Conservation (phyloP, 2,329 filamentous ascomycete species). For the Penicillium sp. region DNA sequence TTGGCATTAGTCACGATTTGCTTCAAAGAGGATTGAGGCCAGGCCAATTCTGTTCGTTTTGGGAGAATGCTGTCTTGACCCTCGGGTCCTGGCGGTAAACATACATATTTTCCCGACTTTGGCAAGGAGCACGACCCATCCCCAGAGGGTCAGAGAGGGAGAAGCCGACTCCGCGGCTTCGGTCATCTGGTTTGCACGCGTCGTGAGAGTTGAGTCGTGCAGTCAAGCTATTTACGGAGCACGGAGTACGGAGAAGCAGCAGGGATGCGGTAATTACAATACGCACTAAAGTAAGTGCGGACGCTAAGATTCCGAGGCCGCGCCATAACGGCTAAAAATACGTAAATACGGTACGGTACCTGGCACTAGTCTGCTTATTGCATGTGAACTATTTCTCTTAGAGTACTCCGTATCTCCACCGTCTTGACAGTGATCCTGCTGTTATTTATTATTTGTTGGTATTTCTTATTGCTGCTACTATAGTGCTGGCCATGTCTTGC, state of each 20-base stretch:
- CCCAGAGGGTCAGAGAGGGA: constrained; percentile 1
- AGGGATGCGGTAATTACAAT: not conserved
- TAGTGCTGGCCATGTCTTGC: too few species aligned
- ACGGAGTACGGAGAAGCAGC: not conserved
- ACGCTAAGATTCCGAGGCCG: too few species aligned
- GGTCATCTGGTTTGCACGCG: not conserved
- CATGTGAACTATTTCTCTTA: too few species aligned
- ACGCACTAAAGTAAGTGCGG: too few species aligned
- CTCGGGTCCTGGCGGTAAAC: not conserved
- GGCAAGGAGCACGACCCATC: constrained; percentile 8
- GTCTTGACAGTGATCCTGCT: too few species aligned
- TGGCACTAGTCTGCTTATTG: too few species aligned
- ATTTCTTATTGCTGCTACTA: too few species aligned
- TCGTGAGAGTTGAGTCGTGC: not conserved
- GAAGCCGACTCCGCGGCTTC: not conserved
- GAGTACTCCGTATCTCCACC: too few species aligned
- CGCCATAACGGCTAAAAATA: too few species aligned
- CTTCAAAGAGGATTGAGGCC: not conserved
- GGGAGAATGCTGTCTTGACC: not conserved
- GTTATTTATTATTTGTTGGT: too few species aligned
- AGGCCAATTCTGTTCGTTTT: not conserved
- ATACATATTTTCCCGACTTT: constrained; percentile 9
- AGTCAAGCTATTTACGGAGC: too few species aligned
- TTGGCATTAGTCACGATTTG: not conserved
- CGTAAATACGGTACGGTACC: not conserved